phyloP scores from a whole-genome alignment of 1,284 basidiomycete species.

The Xerocomus amazonicus region DNA sequence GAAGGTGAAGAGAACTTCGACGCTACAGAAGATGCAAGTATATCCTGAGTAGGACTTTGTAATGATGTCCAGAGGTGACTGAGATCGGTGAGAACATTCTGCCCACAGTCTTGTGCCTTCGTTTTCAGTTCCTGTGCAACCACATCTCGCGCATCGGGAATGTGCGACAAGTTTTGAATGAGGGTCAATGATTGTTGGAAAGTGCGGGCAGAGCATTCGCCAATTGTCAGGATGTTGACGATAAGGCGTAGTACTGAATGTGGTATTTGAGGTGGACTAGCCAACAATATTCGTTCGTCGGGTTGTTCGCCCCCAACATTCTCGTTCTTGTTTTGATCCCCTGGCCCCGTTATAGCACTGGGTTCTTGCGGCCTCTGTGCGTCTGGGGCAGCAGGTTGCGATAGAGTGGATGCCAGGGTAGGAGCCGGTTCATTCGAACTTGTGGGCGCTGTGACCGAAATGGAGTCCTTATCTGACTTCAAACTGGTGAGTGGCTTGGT shows the following conservation, averaged over 20 bases:
- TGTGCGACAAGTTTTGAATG: constrained; percentile 85
- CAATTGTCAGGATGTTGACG: constrained; percentile 90
- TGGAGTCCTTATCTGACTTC: constrained; percentile 46
- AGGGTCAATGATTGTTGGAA: constrained; percentile 88
- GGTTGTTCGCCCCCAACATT: constrained; percentile 35
- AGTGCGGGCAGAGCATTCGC: constrained; percentile 92
- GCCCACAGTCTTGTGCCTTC: constrained; percentile 85
- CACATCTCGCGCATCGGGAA: constrained; percentile 83
- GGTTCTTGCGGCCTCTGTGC: constrained; percentile 15
- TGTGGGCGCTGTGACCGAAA: constrained; percentile 23
- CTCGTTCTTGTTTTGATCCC: constrained; percentile 31
- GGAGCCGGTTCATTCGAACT: constrained; percentile 17
- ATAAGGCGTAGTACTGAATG: constrained; percentile 79
- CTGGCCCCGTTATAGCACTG: constrained; percentile 6
- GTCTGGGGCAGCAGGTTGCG: constrained; percentile 10
- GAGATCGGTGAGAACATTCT: constrained; percentile 69
- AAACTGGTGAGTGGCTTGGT: constrained; percentile 75
- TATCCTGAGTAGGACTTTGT: constrained; percentile 50
- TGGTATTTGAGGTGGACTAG: constrained; percentile 79
- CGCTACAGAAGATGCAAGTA: constrained; percentile 65
- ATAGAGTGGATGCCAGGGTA: constrained; percentile 5
- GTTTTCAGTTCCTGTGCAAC: constrained; percentile 82
- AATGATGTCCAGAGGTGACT: constrained; percentile 70
- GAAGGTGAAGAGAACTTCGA: constrained; percentile 89
- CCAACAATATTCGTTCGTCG: constrained; percentile 64